Conservation (phyloP, 371 early-diverging fungal genomes). For the Scutellospora calospora region DNA sequence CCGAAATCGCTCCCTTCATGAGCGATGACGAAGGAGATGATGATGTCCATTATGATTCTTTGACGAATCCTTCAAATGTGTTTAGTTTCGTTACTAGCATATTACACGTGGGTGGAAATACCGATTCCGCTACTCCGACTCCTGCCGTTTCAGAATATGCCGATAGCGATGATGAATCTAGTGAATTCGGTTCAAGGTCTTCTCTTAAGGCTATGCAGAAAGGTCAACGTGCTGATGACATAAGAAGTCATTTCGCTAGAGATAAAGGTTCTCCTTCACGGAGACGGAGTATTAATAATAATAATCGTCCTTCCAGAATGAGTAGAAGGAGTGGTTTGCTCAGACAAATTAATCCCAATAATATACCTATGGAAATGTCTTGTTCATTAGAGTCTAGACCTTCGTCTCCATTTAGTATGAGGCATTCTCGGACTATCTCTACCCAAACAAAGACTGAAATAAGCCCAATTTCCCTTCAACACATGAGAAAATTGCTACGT, state of each 20-base stretch:
- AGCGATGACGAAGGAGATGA: constrained; percentile 74
- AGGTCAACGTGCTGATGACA: constrained; percentile 43
- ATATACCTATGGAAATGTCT: constrained; percentile 48
- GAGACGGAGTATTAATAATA: constrained; percentile 51
- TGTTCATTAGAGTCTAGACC: constrained; percentile 48
- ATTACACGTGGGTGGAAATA: background rate
- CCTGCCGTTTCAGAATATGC: constrained; percentile 43
- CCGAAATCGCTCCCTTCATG: constrained; percentile 65
- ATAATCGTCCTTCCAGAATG: constrained; percentile 48
- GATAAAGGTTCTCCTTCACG: constrained; percentile 47
- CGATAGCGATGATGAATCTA: constrained; percentile 47
- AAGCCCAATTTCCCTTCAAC: constrained; percentile 70
- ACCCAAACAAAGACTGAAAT: constrained; percentile 67
- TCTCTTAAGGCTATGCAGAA: constrained; percentile 27
- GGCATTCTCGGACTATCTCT: constrained; percentile 60
- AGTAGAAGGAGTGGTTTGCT: constrained; percentile 49
- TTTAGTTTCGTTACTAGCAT: constrained; percentile 28
- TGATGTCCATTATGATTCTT: constrained; percentile 55
- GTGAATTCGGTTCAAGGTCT: constrained; percentile 28
- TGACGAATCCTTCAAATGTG: constrained; percentile 45
- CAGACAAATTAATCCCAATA: constrained; percentile 48
- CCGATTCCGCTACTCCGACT: constrained; percentile 39
- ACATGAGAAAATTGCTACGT: constrained; percentile 69
- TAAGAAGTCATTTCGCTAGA: constrained; percentile 49
- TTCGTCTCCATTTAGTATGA: constrained; percentile 46